These are phyloP conservation scores for Agaricales sp. DNA, from an alignment of 1,284 basidiomycete species.

Conservation along the genomic window DNA sequence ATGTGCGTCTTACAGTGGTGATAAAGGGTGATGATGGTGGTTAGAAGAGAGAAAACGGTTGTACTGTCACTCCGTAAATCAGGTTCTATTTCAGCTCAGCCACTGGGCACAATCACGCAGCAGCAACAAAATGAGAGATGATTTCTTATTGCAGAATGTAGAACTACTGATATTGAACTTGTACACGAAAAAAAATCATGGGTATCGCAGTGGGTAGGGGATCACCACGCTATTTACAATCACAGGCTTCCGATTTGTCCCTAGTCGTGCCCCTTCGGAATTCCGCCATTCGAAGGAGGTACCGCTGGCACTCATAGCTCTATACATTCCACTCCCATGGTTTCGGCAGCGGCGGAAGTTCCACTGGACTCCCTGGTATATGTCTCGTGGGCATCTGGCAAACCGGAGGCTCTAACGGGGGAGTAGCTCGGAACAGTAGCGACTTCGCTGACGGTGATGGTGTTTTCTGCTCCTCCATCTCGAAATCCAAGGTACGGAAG, in stretches of 20 bases:
- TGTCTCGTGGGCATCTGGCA: not conserved
- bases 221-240: too few species aligned
- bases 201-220: not conserved
- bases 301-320: too few species aligned
- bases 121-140: too few species aligned
- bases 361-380: not conserved
- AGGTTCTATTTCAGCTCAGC: not conserved
- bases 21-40: not conserved
- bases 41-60: not conserved
- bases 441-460: not conserved
- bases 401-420: not conserved
- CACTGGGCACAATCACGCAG: not conserved
- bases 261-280: too few species aligned
- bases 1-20: not conserved
- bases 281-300: too few species aligned
- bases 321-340: constrained; percentile 1
- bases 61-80: not conserved
- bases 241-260: not conserved
- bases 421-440: not conserved
- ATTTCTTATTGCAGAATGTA: not conserved
- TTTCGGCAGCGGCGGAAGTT: not conserved
- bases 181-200: not conserved
- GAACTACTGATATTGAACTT: too few species aligned
- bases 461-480: not conserved
- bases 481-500: not conserved